Conservation (phyloP, 805 yeast genomes). For the Dipodascus albidus region DNA sequence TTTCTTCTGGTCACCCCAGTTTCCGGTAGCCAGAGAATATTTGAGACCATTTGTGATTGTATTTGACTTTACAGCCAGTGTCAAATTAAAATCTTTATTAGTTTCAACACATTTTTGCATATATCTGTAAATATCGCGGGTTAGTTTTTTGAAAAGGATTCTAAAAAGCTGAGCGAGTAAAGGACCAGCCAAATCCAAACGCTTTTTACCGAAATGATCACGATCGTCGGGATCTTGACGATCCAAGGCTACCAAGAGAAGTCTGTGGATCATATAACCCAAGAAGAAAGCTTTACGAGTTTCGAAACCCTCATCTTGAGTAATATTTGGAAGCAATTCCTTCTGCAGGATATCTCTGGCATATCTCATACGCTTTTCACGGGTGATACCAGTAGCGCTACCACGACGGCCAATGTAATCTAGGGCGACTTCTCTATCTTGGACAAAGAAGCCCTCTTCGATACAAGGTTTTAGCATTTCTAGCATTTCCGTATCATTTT, state of each 20-base stretch:
- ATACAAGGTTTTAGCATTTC: slow-evolving; percentile 98
- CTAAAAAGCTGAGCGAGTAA: slow-evolving; percentile 91
- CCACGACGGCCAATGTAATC: slow-evolving; percentile 98
- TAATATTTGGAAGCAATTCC: slow-evolving; percentile 93
- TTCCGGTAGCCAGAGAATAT: slow-evolving; percentile 97
- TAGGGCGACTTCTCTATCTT: slow-evolving; percentile 94
- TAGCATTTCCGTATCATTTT: slow-evolving; percentile 98
- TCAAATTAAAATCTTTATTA: slow-evolving; percentile 91
- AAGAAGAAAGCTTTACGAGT: slow-evolving; percentile 93
- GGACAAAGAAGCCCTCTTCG: slow-evolving; percentile 97
- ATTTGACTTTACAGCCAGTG: slow-evolving; percentile 92
- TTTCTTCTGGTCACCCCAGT: slow-evolving; percentile 99
- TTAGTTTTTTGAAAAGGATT: slow-evolving; percentile 82
- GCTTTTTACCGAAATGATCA: slow-evolving; percentile 98
- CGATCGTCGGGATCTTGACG: slow-evolving; percentile 98
- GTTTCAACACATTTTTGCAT: slow-evolving; percentile 99
- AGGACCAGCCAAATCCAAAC: slow-evolving; percentile 98
- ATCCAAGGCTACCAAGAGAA: slow-evolving; percentile 89
- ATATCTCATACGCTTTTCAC: slow-evolving; percentile 96
- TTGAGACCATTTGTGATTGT: slow-evolving; percentile 96
- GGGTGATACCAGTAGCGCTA: slow-evolving; percentile 88
- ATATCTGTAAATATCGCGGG: slow-evolving; percentile 93
- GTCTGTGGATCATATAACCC: slow-evolving; percentile 95
- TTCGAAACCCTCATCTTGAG: slow-evolving; percentile 95
- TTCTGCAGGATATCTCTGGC: slow-evolving; percentile 95